These are phyloP conservation scores for Phytophthora sp. DNA, from an alignment of 352 stramenopile species.

Conservation along the genomic window DNA sequence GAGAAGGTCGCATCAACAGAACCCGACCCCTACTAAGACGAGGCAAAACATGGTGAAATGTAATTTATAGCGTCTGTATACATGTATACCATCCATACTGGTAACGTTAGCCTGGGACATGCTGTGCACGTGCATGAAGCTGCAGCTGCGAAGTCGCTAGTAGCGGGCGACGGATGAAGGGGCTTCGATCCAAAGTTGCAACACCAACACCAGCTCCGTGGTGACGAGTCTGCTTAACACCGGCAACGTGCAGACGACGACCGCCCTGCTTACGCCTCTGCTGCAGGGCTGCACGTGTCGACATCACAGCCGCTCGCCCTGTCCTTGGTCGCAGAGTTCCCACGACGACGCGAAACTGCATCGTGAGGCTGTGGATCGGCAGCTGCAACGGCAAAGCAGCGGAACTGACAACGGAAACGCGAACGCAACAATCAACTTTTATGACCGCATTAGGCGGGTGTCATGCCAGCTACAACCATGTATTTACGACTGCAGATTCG, in stretches of 20 bases:
- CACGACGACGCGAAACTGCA: neutral
- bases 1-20: neutral
- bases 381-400: neutral
- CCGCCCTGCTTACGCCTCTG: neutral
- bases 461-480: too few species aligned
- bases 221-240: slow-evolving; percentile 13
- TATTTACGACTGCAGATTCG: too few species aligned
- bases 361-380: neutral
- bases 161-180: neutral
- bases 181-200: neutral
- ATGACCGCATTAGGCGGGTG: too few species aligned
- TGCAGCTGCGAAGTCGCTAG: neutral
- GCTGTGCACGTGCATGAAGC: neutral
- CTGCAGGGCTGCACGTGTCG: too few species aligned
- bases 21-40: neutral
- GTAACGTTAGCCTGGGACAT: too few species aligned
- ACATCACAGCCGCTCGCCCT: neutral
- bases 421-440: too few species aligned
- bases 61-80: too few species aligned
- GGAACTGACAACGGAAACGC: too few species aligned
- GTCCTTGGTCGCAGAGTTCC: too few species aligned
- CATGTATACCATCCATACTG: too few species aligned
- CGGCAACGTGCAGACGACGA: slow-evolving; percentile 1
- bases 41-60: neutral
- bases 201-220: neutral